Conservation (phyloP, 371 early-diverging fungal genomes). For the Zychaea mexicana region DNA sequence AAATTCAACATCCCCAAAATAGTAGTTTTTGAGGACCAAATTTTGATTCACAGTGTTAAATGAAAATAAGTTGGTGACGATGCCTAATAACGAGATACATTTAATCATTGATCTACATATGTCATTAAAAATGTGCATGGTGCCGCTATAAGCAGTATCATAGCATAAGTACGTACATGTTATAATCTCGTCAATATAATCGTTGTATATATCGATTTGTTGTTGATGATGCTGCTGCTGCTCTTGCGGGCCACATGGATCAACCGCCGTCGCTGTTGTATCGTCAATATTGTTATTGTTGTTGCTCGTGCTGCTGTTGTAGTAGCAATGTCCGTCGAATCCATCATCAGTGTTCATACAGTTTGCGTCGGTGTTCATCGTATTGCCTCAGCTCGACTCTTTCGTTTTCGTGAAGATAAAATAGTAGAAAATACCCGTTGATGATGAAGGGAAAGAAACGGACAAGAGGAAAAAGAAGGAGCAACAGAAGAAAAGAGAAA, state of each 20-base stretch:
- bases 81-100: constrained; percentile 17
- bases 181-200: neutral
- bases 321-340: no score
- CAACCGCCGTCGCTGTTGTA: neutral
- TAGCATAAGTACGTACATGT: neutral
- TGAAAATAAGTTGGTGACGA: constrained; percentile 38
- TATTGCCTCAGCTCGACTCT: no score
- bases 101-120: no score
- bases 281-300: no score
- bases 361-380: no score
- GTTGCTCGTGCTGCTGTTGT: no score
- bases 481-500: no score
- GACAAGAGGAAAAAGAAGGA: neutral
- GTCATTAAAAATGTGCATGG: no score
- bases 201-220: neutral
- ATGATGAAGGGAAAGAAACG: neutral
- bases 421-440: neutral
- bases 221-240: neutral
- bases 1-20: constrained; percentile 37
- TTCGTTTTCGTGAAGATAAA: no score
- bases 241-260: no score
- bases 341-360: no score
- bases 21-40: constrained; percentile 41
- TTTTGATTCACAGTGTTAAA: constrained; percentile 38
- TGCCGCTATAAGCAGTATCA: no score